Evolutionary conservation across 192 early-diverging fungal genomes (phyloP).

Genomic region (Mortierella antarctica): DNA sequence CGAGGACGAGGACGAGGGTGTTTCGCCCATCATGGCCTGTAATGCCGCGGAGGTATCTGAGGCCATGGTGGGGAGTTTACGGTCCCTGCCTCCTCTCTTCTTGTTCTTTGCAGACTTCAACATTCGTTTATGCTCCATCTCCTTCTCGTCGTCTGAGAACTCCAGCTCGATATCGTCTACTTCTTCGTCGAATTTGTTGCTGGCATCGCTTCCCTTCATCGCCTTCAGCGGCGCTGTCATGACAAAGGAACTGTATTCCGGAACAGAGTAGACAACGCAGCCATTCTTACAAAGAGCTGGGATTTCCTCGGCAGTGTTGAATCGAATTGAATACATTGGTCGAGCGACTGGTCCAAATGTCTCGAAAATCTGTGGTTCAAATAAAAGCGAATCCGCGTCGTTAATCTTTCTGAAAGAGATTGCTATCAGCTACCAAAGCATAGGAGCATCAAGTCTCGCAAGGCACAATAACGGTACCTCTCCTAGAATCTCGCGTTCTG

Average conservation of each 20-base stretch:
- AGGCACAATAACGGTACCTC: constrained; percentile 43
- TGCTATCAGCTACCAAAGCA: background rate
- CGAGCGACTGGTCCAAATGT: constrained; percentile 90
- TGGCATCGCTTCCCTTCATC: constrained; percentile 91
- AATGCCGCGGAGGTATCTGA: constrained; percentile 24
- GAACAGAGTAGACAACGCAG: constrained; percentile 69
- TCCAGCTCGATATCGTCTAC: constrained; percentile 82
- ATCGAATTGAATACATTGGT: constrained; percentile 87
- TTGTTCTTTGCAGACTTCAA: constrained; percentile 60
- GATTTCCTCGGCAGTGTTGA: constrained; percentile 72
- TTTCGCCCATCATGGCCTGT: constrained; percentile 10
- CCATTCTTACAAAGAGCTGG: constrained; percentile 58
- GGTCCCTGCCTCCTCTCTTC: constrained; percentile 30
- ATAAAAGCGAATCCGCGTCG: constrained; percentile 2
- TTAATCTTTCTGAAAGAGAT: background rate
- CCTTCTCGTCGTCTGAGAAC: constrained; percentile 96
- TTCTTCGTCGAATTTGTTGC: constrained; percentile 95
- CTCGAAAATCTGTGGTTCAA: constrained; percentile 74
- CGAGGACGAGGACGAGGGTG: background rate
- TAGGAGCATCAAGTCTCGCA: background rate
- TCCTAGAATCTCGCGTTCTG: constrained; percentile 71
- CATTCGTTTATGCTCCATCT: constrained; percentile 65
- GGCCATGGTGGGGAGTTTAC: constrained; percentile 3
- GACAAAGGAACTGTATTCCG: constrained; percentile 72
- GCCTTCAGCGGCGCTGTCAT: constrained; percentile 70